Evolutionary conservation across 2,329 filamentous ascomycete genomes (phyloP).

Genomic region (Monilinia fructigena): DNA sequence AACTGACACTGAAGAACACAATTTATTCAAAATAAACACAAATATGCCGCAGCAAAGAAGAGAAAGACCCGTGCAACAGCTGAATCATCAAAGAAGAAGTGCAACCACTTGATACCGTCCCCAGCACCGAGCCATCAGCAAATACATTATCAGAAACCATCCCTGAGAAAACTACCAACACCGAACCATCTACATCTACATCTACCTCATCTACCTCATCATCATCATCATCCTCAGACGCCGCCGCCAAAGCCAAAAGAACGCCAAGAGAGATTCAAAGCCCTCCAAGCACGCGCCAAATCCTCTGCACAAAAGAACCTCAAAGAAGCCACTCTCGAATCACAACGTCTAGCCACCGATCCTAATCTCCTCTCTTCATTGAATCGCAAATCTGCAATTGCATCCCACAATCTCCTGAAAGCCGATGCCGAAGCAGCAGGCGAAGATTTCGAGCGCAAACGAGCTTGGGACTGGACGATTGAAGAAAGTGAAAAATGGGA

Average conservation of each 20-base stretch:
- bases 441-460: constrained; percentile 94
- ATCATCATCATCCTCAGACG: constrained; percentile 32
- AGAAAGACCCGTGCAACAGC: constrained; percentile 44
- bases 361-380: constrained; percentile 73
- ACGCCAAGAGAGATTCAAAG: constrained; percentile 79
- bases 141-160: constrained; percentile 22
- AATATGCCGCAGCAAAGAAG: constrained; percentile 48
- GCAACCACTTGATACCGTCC: constrained; percentile 4
- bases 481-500: constrained; percentile 97
- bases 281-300: constrained; percentile 78
- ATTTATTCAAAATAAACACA: not conserved
- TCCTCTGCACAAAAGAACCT: constrained; percentile 71
- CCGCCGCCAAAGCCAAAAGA: constrained; percentile 58
- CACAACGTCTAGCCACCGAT: constrained; percentile 74
- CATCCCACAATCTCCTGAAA: constrained; percentile 89
- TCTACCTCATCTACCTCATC: constrained; percentile 26
- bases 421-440: constrained; percentile 81
- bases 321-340: constrained; percentile 80
- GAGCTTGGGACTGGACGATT: constrained; percentile 97
- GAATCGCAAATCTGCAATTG: constrained; percentile 82
- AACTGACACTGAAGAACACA: not conserved
- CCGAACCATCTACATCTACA: constrained; percentile 10
- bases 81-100: constrained; percentile 27
- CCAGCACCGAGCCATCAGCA: constrained; percentile 22
- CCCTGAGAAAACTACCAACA: not conserved